These are phyloP conservation scores for Mucor piriformis DNA, from an alignment of 371 early-diverging fungal species.

Conservation along the genomic window DNA sequence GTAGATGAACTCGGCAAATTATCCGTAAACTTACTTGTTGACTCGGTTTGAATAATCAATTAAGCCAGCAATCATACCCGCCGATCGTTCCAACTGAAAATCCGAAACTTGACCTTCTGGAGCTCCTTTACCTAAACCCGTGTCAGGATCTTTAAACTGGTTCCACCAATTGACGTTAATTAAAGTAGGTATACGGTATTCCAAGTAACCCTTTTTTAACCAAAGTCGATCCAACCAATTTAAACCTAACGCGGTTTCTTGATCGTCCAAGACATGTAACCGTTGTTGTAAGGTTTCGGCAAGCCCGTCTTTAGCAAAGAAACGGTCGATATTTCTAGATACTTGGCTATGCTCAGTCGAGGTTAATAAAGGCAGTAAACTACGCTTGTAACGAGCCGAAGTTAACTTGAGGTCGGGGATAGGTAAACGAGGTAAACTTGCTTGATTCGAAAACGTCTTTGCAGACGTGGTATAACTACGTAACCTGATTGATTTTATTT, in stretches of 20 bases:
- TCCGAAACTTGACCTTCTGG: slow-evolving; percentile 63
- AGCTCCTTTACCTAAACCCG: slow-evolving; percentile 45
- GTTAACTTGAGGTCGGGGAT: slow-evolving; percentile 80
- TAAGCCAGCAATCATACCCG: slow-evolving; percentile 69
- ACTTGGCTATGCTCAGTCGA: slow-evolving; percentile 54
- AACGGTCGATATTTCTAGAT: slow-evolving; percentile 61
- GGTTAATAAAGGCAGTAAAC: slow-evolving; percentile 65
- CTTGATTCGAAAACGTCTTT: slow-evolving; percentile 77
- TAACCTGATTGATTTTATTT: too few relatives aligned
- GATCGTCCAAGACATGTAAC: slow-evolving; percentile 61
- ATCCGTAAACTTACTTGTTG: slow-evolving; percentile 59
- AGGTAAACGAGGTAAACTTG: slow-evolving; percentile 77
- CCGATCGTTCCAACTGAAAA: slow-evolving; percentile 79
- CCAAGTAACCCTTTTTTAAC: slow-evolving; percentile 90
- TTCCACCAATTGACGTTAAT: slow-evolving; percentile 93
- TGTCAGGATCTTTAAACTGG: slow-evolving; percentile 66
- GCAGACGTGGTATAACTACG: background rate
- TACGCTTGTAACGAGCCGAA: slow-evolving; percentile 69
- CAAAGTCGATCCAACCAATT: slow-evolving; percentile 91
- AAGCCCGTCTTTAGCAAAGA: slow-evolving; percentile 63
- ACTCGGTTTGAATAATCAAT: slow-evolving; percentile 75
- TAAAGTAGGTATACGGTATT: slow-evolving; percentile 80
- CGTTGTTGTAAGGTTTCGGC: slow-evolving; percentile 79
- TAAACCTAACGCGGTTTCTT: slow-evolving; percentile 42
- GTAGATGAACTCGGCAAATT: background rate